These are phyloP conservation scores for Agapanthus africanus DNA, from an alignment of 106 monocot species.

Conservation along the genomic window DNA sequence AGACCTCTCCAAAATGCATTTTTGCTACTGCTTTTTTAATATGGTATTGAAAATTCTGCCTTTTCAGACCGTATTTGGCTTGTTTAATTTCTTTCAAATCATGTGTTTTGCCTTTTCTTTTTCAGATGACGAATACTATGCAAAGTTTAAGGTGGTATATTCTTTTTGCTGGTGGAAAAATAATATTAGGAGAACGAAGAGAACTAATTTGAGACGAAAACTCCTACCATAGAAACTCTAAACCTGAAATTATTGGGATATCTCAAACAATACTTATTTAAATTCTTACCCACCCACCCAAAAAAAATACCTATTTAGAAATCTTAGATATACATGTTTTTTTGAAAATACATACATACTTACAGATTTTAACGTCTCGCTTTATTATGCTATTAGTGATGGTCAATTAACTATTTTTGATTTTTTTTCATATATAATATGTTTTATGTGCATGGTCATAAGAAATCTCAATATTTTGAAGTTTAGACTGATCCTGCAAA, in stretches of 20 bases:
- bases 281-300: neutral
- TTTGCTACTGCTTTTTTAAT: neutral
- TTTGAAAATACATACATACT: too few species aligned
- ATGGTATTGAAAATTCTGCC: neutral
- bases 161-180: neutral
- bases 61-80: neutral
- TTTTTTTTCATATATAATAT: neutral
- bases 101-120: neutral
- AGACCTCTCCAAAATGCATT: neutral
- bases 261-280: neutral
- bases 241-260: too few species aligned
- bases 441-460: neutral
- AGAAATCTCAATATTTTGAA: neutral
- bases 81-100: neutral
- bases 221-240: neutral
- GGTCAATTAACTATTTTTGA: neutral
- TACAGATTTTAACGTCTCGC: too few species aligned
- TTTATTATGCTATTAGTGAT: neutral
- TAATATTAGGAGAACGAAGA: constrained; percentile 3
- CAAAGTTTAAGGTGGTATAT: neutral
- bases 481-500: too few species aligned
- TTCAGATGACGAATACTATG: neutral
- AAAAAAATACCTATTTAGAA: too few species aligned
- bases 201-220: neutral
- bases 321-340: too few species aligned